A percentile compares a stretch with the other conserved stretches of the same genome.
phyloP scores from a whole-genome alignment of 2,329 filamentous ascomycete species.

The Leptodontidium sp. region DNA sequence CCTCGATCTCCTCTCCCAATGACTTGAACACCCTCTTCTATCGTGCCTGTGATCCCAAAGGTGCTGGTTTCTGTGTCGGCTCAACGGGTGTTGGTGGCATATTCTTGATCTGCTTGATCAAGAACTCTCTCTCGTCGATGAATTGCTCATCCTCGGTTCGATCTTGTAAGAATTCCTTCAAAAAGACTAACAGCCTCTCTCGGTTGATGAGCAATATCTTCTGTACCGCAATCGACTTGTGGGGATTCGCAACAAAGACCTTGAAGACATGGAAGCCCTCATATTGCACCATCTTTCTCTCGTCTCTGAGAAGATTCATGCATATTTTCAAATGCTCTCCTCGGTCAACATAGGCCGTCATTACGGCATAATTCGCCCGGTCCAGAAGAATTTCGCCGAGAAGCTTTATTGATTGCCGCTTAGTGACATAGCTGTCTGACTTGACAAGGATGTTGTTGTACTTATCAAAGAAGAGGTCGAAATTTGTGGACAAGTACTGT shows the following conservation, averaged over 20 bases:
- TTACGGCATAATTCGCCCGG: constrained; percentile 95
- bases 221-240: constrained; percentile 96
- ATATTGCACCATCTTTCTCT: constrained; percentile 99
- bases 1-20: not conserved
- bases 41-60: constrained; percentile 43
- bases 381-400: constrained; percentile 94
- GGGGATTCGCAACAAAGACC: constrained; percentile 97
- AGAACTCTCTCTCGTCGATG: constrained; percentile 95
- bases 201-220: constrained; percentile 97
- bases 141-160: constrained; percentile 98
- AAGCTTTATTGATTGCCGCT: constrained; percentile 96
- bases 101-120: constrained; percentile 90
- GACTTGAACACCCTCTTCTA: constrained; percentile 23
- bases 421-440: constrained; percentile 96
- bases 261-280: constrained; percentile 99
- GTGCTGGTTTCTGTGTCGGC: constrained; percentile 47
- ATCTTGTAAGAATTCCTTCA: constrained; percentile 92
- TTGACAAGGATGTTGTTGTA: constrained; percentile 91
- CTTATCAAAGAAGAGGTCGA: constrained; percentile 88
- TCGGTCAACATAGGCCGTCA: constrained; percentile 95
- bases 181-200: constrained; percentile 86
- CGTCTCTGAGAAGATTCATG: constrained; percentile 96
- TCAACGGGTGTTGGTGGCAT: constrained; percentile 66
- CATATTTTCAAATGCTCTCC: constrained; percentile 97
- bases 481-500: constrained; percentile 87